Evolutionary conservation across 805 yeast genomes (phyloP).

Genomic region (Scheffersomyces amazonensis): DNA sequence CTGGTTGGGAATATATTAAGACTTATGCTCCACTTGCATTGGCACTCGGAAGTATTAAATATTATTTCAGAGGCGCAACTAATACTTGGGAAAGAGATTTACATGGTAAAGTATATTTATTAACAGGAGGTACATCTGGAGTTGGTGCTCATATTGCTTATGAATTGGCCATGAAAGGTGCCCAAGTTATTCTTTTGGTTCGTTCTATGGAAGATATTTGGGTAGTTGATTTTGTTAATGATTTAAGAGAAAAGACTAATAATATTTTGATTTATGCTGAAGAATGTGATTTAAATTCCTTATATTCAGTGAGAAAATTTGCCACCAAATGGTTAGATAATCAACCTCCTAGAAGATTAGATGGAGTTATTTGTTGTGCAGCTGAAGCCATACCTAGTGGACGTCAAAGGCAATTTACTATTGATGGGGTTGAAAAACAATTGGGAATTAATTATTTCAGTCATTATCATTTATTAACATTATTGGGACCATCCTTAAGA

Average conservation of each 20-base stretch:
- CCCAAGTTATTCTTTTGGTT: constrained; percentile 76
- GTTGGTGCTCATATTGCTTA: constrained; percentile 74
- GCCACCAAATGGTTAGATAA: constrained; percentile 95
- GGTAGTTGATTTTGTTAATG: constrained; percentile 77
- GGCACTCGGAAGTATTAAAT: constrained; percentile 51
- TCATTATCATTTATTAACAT: constrained; percentile 75
- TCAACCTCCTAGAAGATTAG: constrained; percentile 85
- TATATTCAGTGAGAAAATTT: constrained; percentile 77
- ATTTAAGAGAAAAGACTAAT: constrained; percentile 63
- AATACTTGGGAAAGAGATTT: constrained; percentile 92
- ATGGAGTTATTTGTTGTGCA: constrained; percentile 86
- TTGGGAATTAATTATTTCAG: constrained; percentile 79
- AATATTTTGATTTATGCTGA: constrained; percentile 88
- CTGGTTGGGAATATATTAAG: constrained; percentile 65
- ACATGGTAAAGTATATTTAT: constrained; percentile 81
- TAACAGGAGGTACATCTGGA: constrained; percentile 95
- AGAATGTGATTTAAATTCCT: constrained; percentile 72
- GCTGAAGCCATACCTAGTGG: constrained; percentile 77
- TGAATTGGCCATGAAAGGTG: constrained; percentile 78
- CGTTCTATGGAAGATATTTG: constrained; percentile 64
- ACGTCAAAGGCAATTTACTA: constrained; percentile 57
- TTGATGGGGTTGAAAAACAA: constrained; percentile 86
- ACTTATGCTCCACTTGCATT: constrained; percentile 53
- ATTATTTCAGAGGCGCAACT: constrained; percentile 71
- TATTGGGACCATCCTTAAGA: constrained; percentile 78